Evolutionary conservation across 2,329 filamentous ascomycete genomes (phyloP).

Genomic region (Acrodontium crateriforme): DNA sequence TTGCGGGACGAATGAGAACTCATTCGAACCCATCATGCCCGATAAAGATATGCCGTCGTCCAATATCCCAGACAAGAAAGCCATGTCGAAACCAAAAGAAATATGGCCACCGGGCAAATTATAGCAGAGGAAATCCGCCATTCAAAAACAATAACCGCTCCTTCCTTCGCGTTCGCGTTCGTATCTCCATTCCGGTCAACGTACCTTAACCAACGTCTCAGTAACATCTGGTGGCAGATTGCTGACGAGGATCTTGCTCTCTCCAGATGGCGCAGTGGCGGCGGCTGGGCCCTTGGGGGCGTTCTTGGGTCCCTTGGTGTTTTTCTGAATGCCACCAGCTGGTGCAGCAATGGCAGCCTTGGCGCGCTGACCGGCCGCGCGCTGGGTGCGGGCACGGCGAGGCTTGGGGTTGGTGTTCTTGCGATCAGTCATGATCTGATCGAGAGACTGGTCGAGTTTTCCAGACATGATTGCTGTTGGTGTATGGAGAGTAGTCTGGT

Average conservation of each 20-base stretch:
- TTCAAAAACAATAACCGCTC: no score
- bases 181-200: slow-evolving; percentile 58
- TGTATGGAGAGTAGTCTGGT: no score
- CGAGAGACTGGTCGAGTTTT: slow-evolving; percentile 93
- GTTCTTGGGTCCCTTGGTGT: slow-evolving; percentile 42
- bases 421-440: slow-evolving; percentile 83
- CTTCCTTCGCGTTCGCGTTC: no score
- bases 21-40: no score
- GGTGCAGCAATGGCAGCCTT: slow-evolving; percentile 46
- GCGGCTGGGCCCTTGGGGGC: slow-evolving; percentile 47
- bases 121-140: slow-evolving; percentile 17
- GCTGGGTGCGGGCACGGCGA: slow-evolving; percentile 26
- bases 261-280: slow-evolving; percentile 46
- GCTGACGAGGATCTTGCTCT: slow-evolving; percentile 97
- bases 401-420: slow-evolving; percentile 35
- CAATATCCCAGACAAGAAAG: no score
- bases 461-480: slow-evolving; percentile 55
- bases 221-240: slow-evolving; percentile 96
- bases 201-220: slow-evolving; percentile 99
- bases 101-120: slow-evolving; percentile 5
- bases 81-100: slow-evolving; percentile 4
- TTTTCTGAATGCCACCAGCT: slow-evolving; percentile 75
- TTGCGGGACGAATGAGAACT: slow-evolving; percentile 11
- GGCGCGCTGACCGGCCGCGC: slow-evolving; percentile 35
- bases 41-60: no score